Percentiles rank a stretch among this genome's conserved stretches.
phyloP scores from a whole-genome alignment of 257 asterid species.

The Ligustrum vulgare region DNA sequence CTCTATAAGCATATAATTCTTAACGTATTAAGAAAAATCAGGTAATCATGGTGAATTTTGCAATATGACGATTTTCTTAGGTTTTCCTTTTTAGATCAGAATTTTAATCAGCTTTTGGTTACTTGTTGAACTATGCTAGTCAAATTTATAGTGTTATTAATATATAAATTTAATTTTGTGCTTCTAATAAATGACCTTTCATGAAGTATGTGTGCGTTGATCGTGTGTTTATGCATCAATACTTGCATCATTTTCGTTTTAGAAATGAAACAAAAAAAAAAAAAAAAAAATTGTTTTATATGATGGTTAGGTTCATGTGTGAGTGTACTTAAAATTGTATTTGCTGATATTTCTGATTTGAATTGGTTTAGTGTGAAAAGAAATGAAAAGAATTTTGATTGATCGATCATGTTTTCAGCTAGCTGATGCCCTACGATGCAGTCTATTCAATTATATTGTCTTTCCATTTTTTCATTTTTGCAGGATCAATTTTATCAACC shows the following conservation, averaged over 20 bases:
- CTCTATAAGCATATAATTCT: too few species aligned
- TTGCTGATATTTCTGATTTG: not conserved
- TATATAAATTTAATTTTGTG: not conserved
- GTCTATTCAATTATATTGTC: conserved; percentile 9
- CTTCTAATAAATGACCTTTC: not conserved
- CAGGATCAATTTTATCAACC: conserved; percentile 20
- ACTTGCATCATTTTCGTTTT: not conserved
- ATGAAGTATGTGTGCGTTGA: not conserved
- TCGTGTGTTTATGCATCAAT: not conserved
- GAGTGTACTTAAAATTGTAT: not conserved
- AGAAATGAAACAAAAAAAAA: not conserved
- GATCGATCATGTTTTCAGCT: conserved; percentile 1
- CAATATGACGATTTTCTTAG: too few species aligned
- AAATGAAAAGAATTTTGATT: not conserved
- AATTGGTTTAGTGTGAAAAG: not conserved
- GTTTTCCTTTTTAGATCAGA: not conserved
- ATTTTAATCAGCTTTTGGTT: too few species aligned
- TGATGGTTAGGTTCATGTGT: not conserved
- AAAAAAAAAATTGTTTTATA: too few species aligned
- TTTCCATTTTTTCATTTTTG: conserved; percentile 10
- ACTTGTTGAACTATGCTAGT: too few species aligned
- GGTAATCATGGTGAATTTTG: too few species aligned
- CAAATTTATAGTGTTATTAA: too few species aligned
- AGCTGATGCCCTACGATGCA: not conserved
- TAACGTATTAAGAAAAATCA: too few species aligned